A percentile compares a stretch with the other conserved stretches of the same genome.
Conservation (phyloP, 2,329 filamentous ascomycete genomes). For the Alternaria sp. region DNA sequence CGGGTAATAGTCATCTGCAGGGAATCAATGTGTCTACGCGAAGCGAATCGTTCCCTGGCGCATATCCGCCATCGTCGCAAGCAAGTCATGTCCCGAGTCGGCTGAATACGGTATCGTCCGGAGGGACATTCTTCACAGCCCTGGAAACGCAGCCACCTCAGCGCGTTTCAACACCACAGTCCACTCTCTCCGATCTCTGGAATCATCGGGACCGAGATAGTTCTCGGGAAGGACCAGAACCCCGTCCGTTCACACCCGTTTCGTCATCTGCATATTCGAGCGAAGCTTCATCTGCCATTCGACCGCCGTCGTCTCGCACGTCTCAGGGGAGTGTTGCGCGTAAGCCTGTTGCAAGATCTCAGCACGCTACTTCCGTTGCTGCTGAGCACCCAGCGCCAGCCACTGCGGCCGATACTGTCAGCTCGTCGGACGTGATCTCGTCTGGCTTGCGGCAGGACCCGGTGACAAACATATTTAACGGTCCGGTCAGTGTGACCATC, state of each 20-base stretch:
- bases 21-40: background rate
- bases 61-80: background rate
- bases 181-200: background rate
- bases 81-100: background rate
- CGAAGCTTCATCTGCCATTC: background rate
- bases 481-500: background rate
- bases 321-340: background rate
- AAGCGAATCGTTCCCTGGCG: background rate
- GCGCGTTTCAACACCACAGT: background rate
- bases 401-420: background rate
- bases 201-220: background rate
- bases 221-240: background rate
- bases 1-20: no score
- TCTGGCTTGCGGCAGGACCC: background rate
- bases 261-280: background rate
- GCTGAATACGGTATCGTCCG: background rate
- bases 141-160: background rate
- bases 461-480: background rate
- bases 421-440: background rate
- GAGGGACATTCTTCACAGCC: background rate
- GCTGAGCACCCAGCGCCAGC: background rate
- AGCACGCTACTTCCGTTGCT: no score
- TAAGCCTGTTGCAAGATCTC: background rate
- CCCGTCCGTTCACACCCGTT: background rate
- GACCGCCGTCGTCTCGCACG: background rate